Percentiles rank a stretch among this genome's conserved stretches.
Conservation (phyloP, 495 filamentous ascomycete species). For the Neurospora sublineolata region DNA sequence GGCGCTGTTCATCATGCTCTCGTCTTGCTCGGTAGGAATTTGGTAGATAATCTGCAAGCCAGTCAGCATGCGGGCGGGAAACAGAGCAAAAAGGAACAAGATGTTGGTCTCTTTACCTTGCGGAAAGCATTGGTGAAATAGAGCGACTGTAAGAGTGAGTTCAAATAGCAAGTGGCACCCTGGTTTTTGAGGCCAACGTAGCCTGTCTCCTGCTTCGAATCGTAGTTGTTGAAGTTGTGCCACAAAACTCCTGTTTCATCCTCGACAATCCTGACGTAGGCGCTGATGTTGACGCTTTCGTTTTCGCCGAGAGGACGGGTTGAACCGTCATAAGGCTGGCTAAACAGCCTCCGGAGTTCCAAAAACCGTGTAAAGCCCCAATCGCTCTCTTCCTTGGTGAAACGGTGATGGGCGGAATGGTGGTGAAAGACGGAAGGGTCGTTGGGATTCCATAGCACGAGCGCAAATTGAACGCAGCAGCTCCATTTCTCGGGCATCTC, state of each 20-base stretch:
- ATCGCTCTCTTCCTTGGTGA: constrained; percentile 91
- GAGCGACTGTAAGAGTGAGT: constrained; percentile 90
- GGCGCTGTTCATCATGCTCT: constrained; percentile 73
- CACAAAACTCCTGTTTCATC: constrained; percentile 98
- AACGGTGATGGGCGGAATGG: constrained; percentile 72
- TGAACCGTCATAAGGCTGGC: constrained; percentile 43
- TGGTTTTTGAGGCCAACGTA: constrained; percentile 97
- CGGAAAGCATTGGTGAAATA: constrained; percentile 97
- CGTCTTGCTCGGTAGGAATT: constrained; percentile 81
- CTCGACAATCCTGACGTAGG: constrained; percentile 87
- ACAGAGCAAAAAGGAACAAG: neutral
- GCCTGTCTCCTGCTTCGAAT: constrained; percentile 96
- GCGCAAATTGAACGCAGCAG: constrained; percentile 87
- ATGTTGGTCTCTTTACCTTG: constrained; percentile 46
- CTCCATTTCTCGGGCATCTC: constrained; percentile 76
- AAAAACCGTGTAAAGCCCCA: constrained; percentile 96
- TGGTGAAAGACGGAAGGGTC: constrained; percentile 66
- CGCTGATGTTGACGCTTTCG: constrained; percentile 75
- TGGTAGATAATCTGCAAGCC: constrained; percentile 74
- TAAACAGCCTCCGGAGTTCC: constrained; percentile 74
- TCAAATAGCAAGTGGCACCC: constrained; percentile 95
- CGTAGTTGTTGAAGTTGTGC: constrained; percentile 98
- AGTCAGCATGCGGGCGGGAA: constrained; percentile 1
- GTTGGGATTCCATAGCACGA: constrained; percentile 88
- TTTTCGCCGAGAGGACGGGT: constrained; percentile 81